These are phyloP conservation scores for Fusarium azukiicola DNA, from an alignment of 2,329 filamentous ascomycete genomes.

Conservation along the genomic window DNA sequence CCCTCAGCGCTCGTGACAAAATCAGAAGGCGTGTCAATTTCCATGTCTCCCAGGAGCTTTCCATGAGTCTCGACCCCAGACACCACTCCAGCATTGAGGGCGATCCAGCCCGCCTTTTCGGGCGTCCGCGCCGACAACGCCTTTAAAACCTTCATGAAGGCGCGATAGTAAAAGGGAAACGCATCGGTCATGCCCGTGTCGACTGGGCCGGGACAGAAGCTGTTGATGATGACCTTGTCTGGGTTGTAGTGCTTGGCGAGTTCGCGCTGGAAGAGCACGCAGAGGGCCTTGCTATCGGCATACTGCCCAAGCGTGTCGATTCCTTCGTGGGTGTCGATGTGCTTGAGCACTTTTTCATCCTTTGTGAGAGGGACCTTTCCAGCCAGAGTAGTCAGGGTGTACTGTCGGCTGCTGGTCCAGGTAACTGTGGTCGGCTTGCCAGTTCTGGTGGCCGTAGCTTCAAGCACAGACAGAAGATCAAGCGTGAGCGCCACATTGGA, in stretches of 20 bases:
- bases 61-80: slow-evolving; percentile 43
- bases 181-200: slow-evolving; percentile 31
- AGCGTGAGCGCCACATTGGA: background rate
- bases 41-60: slow-evolving; percentile 34
- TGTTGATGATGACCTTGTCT: background rate
- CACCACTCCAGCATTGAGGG: slow-evolving; percentile 42
- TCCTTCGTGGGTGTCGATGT: too few species aligned
- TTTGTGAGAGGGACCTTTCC: too few species aligned
- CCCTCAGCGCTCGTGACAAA: slow-evolving; percentile 3
- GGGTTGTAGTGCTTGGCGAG: slow-evolving; percentile 26
- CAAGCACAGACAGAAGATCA: background rate
- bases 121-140: slow-evolving; percentile 29
- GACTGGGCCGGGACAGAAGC: slow-evolving; percentile 17
- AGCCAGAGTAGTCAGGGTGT: too few species aligned
- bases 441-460: background rate
- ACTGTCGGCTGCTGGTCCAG: background rate
- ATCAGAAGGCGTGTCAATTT: background rate
- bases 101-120: slow-evolving; percentile 41
- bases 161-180: slow-evolving; percentile 38
- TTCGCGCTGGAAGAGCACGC: slow-evolving; percentile 43
- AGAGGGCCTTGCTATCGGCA: slow-evolving; percentile 34
- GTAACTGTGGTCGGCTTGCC: background rate
- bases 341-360: too few species aligned
- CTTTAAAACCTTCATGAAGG: slow-evolving; percentile 19
- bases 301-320: background rate